phyloP scores from a whole-genome alignment of 106 monocot species.

The Dendrobium officinale region DNA sequence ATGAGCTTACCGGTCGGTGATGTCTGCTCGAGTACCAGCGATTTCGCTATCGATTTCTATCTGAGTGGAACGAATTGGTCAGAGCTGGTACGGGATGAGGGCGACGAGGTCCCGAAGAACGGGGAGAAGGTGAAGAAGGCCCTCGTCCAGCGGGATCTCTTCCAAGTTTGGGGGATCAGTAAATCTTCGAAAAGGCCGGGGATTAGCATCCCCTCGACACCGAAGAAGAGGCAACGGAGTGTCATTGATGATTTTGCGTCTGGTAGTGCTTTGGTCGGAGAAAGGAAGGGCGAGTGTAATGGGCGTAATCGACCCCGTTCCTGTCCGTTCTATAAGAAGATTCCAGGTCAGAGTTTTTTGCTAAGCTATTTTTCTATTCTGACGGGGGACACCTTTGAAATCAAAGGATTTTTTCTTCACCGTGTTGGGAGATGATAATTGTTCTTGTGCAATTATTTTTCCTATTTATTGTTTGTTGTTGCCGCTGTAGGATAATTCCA shows the following conservation, averaged over 20 bases:
- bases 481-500: no score
- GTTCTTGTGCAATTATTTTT: no score
- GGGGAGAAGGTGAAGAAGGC: constrained; percentile 1
- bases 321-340: constrained; percentile 73
- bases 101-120: neutral
- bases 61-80: constrained; percentile 47
- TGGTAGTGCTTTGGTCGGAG: neutral
- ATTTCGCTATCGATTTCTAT: constrained; percentile 48
- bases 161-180: constrained; percentile 62
- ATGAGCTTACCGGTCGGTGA: neutral
- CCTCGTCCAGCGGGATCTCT: constrained; percentile 52
- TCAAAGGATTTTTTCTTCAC: no score
- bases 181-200: constrained; percentile 15
- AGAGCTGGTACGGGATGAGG: constrained; percentile 11
- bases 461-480: no score
- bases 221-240: constrained; percentile 9
- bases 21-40: neutral
- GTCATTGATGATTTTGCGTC: neutral
- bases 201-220: neutral
- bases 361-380: no score
- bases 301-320: constrained; percentile 15
- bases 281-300: neutral
- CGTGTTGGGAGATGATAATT: no score
- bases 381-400: no score
- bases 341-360: constrained; percentile 25